Evolutionary conservation across 2,329 filamentous ascomycete genomes (phyloP).

Genomic region (Aspergillus sp.): DNA sequence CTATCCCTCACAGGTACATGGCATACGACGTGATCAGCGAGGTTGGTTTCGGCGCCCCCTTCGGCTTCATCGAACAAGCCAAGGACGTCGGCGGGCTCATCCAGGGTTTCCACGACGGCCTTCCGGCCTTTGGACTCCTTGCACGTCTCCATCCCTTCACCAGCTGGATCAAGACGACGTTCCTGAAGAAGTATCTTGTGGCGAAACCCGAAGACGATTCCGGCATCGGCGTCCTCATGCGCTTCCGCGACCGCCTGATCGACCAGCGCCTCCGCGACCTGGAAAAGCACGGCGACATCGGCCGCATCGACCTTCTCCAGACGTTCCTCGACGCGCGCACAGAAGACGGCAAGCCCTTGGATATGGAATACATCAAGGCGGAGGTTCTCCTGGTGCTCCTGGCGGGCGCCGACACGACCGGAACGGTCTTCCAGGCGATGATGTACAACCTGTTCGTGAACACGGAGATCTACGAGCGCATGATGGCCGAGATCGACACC

Average conservation of each 20-base stretch:
- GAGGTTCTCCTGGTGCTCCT: conserved; percentile 54
- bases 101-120: conserved; percentile 54
- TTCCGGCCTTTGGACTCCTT: conserved; percentile 53
- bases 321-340: conserved; percentile 47
- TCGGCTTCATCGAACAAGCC: conserved; percentile 56
- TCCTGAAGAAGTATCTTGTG: conserved; percentile 53
- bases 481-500: conserved; percentile 49
- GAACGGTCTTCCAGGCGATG: conserved; percentile 51
- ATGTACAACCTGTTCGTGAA: conserved; percentile 44
- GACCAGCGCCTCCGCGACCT: conserved; percentile 49
- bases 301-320: conserved; percentile 55
- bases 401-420: conserved; percentile 54
- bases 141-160: conserved; percentile 55
- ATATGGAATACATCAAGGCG: conserved; percentile 53
- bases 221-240: conserved; percentile 57
- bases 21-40: conserved; percentile 60
- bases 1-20: conserved; percentile 43
- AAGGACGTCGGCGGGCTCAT: conserved; percentile 56
- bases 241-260: conserved; percentile 57
- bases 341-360: conserved; percentile 47
- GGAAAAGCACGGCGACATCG: conserved; percentile 43
- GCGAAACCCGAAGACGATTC: conserved; percentile 53
- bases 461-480: conserved; percentile 42
- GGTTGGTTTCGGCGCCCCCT: conserved; percentile 55
- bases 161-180: conserved; percentile 55